A percentile compares a stretch with the other conserved stretches of the same genome.
These are phyloP conservation scores for Gleditsia sinensis DNA, from an alignment of 306 rosid genomes.

Conservation along the genomic window DNA sequence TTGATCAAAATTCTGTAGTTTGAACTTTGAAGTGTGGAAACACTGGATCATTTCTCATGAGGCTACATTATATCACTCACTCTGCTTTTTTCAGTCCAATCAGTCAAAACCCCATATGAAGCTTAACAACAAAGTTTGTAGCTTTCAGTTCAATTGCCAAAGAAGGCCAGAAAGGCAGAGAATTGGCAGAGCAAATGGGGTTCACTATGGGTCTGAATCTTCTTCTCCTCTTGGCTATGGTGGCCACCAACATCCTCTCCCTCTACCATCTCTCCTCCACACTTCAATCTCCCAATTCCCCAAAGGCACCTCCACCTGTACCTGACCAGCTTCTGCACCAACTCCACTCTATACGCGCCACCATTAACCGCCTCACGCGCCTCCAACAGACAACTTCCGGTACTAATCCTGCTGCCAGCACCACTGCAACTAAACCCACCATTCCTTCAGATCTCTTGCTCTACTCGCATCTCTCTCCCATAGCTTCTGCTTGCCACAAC, in stretches of 20 bases:
- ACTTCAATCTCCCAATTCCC: slow-evolving; percentile 55
- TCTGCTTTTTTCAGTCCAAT: too few relatives aligned
- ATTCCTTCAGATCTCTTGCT: slow-evolving; percentile 79
- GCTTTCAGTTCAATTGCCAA: not conserved
- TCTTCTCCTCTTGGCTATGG: slow-evolving; percentile 86
- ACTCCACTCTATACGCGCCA: slow-evolving; percentile 91
- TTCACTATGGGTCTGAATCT: slow-evolving; percentile 81
- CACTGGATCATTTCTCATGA: not conserved
- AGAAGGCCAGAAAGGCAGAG: not conserved
- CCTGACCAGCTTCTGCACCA: slow-evolving; percentile 87
- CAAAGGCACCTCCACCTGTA: slow-evolving; percentile 46
- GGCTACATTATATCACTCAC: not conserved
- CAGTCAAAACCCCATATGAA: slow-evolving; percentile 20
- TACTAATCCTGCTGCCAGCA: not conserved
- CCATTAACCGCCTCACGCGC: slow-evolving; percentile 95
- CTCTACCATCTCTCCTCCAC: slow-evolving; percentile 91
- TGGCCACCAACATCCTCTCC: slow-evolving; percentile 91
- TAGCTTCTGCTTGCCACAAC: slow-evolving; percentile 81
- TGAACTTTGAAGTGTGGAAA: not conserved
- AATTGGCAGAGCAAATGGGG: slow-evolving; percentile 53
- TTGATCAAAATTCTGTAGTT: not conserved
- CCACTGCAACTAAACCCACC: slow-evolving; percentile 28
- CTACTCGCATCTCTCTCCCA: slow-evolving; percentile 72
- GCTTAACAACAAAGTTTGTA: not conserved
- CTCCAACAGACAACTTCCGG: slow-evolving; percentile 40